Evolutionary conservation across 1,139 yeast genomes (phyloP), one percentile per base, ranked within the genome.

Genomic region (Hansenula sp.): DNA sequence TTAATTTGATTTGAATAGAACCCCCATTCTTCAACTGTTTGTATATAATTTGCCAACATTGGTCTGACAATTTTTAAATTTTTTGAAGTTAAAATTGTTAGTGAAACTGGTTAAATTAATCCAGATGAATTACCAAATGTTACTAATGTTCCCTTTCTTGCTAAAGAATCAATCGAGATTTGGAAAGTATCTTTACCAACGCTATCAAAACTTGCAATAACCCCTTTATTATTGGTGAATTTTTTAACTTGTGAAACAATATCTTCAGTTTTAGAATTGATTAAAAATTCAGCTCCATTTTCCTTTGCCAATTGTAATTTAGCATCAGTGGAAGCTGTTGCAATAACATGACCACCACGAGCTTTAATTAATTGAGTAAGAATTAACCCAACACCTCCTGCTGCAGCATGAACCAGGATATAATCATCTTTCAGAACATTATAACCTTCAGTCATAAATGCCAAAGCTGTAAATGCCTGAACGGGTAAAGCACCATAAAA

Each of bases 41-140:
- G 58, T 21, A 84, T 48, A 62, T 84, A 88, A 29, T 67, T 74
- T 48, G 60, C 67, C 36, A 87, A 57, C n/a, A 63, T 65, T 10
- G 97, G 96, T 62, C 97, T 77, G 28, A 69, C 45, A 30, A 88
- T 50, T 52, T 73, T 79, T 44, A 85, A 52, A 58, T 84, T 86
- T 65, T 84, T 87, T 5, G 82, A 65, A 1, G 80, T 53, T 47
- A 90, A 70, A 32, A 70, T 61, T 38, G 55, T 58, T 40, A 88
- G 59, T 1, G 68, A 42, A 28, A 89, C 55, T 11, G 95, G 93
- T 1, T 86, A 81, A 28, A 88, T 88, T 3, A 80, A 68, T n/a
- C 97, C 97, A 6, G 91, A 81, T 10, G 96, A 83, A 59, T 89
- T 89, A 48, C 98, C 98, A 58, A 71, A 89, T 38, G 87, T 75